Base-by-base conservation (phyloP, 495 filamentous ascomycete species). In the Lasiosphaeris hirsuta region DNA sequence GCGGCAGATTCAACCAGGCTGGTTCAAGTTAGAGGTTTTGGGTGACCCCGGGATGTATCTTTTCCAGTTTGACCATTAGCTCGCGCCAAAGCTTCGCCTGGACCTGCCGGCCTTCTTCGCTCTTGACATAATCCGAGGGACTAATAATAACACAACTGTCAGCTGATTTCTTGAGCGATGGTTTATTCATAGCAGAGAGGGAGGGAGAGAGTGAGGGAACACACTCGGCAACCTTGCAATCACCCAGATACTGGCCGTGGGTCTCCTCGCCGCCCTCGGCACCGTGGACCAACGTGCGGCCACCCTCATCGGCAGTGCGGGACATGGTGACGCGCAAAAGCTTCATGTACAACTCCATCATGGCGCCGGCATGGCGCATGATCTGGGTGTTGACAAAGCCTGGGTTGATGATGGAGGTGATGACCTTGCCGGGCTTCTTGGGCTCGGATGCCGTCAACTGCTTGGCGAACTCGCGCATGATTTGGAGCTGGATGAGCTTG, bases 401-500 rank as follows among this genome's bases (percentile, higher is more conserved):
- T 1, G 72, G 72, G 49, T 70, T 75, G 15, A 67, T 34, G 10
- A 58, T 58, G 7, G 64, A 67, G 13, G 65, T 54, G 34, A 71
- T 46, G n/a, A 74, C 47, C 34, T 60, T 66, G 10, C 65, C 67
- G 17, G 40, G 37, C 37, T 71, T 69, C 7, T 38, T 18, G 7
- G 69, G 69, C 51, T 45, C 56, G 15, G 23, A 30, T 30, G 23
- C 23, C 23, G 47, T 60, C 10, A 70, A 46, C 17, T 64, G 47
- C 1, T 58, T 56, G 45, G 72, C 72, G 11, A 75, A 62, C 36
- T 69, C 67, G 10, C 69, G 63, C 4, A 62, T 57, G 8, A 48
- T 51, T 40, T 70, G 56, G 0, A 74, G 62, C 41, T 70, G 64
- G 13, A 75, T 62, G 14, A 75, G 51, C 52, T 75, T 75, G 37